Conservation (phyloP, 345 rosid species). For the Eutrema yunnanense region DNA sequence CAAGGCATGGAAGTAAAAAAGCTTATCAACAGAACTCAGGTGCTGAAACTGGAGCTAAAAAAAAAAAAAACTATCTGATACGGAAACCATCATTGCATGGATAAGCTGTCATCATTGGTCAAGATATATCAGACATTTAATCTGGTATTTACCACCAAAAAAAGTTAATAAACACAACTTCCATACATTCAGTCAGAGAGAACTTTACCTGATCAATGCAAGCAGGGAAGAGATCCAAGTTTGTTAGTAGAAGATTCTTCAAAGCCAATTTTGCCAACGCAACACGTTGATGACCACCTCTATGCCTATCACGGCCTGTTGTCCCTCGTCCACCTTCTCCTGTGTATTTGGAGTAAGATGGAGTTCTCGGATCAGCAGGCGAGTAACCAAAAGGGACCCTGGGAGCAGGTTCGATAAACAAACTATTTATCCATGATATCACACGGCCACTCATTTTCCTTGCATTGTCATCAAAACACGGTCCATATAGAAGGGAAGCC, state of each 20-base stretch:
- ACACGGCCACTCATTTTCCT: slow-evolving; percentile 98
- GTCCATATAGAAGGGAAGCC: slow-evolving; percentile 94
- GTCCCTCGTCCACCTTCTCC: slow-evolving; percentile 87
- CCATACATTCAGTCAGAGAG: slow-evolving; percentile 17
- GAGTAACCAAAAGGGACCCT: slow-evolving; percentile 95
- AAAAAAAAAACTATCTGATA: background rate
- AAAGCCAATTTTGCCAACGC: slow-evolving; percentile 91
- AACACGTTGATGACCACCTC: slow-evolving; percentile 87
- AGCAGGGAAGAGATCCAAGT: slow-evolving; percentile 94
- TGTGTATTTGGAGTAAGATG: slow-evolving; percentile 77
- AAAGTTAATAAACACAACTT: background rate
- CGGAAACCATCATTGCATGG: slow-evolving; percentile 3
- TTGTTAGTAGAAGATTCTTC: slow-evolving; percentile 91
- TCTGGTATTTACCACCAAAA: background rate
- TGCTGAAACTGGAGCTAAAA: slow-evolving; percentile 1
- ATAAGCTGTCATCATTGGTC: slow-evolving; percentile 2
- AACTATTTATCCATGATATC: slow-evolving; percentile 93
- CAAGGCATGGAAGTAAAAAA: slow-evolving; percentile 12
- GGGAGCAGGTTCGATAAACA: slow-evolving; percentile 93
- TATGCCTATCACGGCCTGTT: slow-evolving; percentile 78
- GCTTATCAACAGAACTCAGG: slow-evolving; percentile 9
- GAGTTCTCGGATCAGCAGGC: slow-evolving; percentile 89
- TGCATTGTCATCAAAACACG: slow-evolving; percentile 98
- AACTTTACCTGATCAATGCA: slow-evolving; percentile 91
- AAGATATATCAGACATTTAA: slow-evolving; percentile 1